Base-by-base conservation (phyloP, 73 alveolate genomes). In the Paraurostyla sp. region DNA sequence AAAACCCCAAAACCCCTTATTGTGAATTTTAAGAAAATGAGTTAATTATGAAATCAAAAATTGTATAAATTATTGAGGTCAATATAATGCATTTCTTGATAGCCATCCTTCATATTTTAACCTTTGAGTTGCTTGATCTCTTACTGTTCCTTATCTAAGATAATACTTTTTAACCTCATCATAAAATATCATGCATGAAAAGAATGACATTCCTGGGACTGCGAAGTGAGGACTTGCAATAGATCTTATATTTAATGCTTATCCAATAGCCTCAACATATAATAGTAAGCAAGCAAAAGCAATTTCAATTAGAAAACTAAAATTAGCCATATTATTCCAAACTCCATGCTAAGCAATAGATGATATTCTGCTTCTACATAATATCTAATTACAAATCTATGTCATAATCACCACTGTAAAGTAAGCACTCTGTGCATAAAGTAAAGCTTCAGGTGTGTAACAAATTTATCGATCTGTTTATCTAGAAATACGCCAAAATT, bases 341-440 rank as follows among this genome's bases (percentile, higher is more conserved):
- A 71, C 16, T 1, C 91, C 93, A 11, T 86, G 87, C 30, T 90
- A 65, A 41, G 69, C 4, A 23, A 90, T 7, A 20, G 91, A 65
- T 20, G 48, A 38, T 30, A 27, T 32, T 69, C 93, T 91, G 23
- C 98, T 97, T 81, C 95, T 95, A 86, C 95, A 88, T 81, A 90
- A 71, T 49, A 95, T 76, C 11, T 92, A 89, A 60, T 97, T 94
- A 3, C 96, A 94, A 80, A 84, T 58, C 76, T 97, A 95, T 69
- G 93, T 80, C 52, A 80, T 58, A 32, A 97, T 98, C 23, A 93
- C 90, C 18, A 98, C 94, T 25, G 91, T 80, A 42, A 95, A 91
- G 80, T 71, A 97, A 18, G 99, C 97, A 13, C 96, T 87, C 73
- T 96, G 96, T 32, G 98, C 98, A 95, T 95, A 96, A 80, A 92